These are phyloP conservation scores for Rheum nobile DNA, from an alignment of 148 eudicot species.

Conservation along the genomic window DNA sequence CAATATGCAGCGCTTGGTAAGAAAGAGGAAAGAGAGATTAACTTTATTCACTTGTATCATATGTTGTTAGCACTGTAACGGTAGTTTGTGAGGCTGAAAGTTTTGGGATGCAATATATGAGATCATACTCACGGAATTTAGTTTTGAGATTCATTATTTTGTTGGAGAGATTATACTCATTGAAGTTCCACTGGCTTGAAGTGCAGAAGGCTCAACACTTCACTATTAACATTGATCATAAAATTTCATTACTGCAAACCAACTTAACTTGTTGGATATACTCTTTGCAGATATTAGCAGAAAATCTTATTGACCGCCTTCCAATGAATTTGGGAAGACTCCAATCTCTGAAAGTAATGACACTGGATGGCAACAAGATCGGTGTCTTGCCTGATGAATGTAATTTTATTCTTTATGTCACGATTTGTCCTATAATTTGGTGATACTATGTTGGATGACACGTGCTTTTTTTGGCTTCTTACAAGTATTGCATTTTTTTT, in stretches of 20 bases:
- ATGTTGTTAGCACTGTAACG: neutral
- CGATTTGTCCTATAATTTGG: conserved; percentile 3
- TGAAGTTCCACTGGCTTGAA: neutral
- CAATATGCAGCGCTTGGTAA: conserved; percentile 94
- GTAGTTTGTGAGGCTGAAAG: neutral
- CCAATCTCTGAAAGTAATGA: conserved; percentile 66
- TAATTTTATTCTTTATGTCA: conserved; percentile 22
- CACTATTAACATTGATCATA: neutral
- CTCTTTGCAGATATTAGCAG: conserved; percentile 63
- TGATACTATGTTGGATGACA: conserved; percentile 7
- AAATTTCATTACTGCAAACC: no score
- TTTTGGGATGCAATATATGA: neutral
- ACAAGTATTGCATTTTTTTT: conserved; percentile 14
- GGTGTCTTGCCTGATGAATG: conserved; percentile 89
- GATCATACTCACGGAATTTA: neutral
- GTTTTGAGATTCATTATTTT: neutral
- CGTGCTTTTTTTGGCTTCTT: conserved; percentile 8
- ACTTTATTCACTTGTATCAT: neutral
- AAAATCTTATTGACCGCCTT: conserved; percentile 72
- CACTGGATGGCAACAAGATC: conserved; percentile 65
- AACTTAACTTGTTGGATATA: no score
- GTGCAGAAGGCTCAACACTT: neutral
- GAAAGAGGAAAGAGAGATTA: conserved; percentile 30
- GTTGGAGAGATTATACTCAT: neutral
- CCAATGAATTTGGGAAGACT: conserved; percentile 85